phyloP scores from a whole-genome alignment of 257 asterid species.

The Ligustrum vulgare region DNA sequence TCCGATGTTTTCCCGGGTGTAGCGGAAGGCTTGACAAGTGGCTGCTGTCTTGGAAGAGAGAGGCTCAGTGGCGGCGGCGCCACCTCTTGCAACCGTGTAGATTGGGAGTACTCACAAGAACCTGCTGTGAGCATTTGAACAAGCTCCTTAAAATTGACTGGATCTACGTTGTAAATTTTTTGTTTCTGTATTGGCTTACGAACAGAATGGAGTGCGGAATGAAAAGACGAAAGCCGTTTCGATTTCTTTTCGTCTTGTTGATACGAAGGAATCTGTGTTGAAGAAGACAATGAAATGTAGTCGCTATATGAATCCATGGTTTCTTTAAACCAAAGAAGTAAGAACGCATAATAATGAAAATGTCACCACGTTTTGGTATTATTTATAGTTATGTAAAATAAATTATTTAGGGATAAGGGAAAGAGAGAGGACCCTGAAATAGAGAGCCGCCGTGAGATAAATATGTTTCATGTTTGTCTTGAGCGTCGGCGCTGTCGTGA shows the following conservation, averaged over 20 bases:
- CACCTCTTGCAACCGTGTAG: neutral
- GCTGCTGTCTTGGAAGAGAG: neutral
- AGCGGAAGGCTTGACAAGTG: neutral
- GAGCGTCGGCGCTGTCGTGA: neutral
- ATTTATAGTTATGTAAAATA: neutral
- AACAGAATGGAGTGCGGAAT: slow-evolving; percentile 3
- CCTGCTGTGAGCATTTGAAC: slow-evolving; percentile 14
- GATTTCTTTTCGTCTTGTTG: neutral
- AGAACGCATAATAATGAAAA: neutral
- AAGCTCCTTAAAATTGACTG: slow-evolving; percentile 1
- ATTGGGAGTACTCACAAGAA: neutral
- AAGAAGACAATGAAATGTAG: neutral
- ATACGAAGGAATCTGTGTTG: neutral
- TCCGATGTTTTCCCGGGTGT: neutral
- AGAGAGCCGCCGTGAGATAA: neutral
- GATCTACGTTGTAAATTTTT: slow-evolving; percentile 3
- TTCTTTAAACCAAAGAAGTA: neutral
- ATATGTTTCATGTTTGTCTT: neutral
- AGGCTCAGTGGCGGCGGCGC: slow-evolving; percentile 9
- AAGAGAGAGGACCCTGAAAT: neutral
- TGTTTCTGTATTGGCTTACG: slow-evolving; percentile 2
- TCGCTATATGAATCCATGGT: neutral
- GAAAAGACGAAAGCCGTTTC: neutral
- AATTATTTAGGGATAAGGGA: neutral
- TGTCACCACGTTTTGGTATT: neutral